Evolutionary conservation across 2,329 filamentous ascomycete genomes (phyloP).

Genomic region (Colletotrichum cordylinicola): DNA sequence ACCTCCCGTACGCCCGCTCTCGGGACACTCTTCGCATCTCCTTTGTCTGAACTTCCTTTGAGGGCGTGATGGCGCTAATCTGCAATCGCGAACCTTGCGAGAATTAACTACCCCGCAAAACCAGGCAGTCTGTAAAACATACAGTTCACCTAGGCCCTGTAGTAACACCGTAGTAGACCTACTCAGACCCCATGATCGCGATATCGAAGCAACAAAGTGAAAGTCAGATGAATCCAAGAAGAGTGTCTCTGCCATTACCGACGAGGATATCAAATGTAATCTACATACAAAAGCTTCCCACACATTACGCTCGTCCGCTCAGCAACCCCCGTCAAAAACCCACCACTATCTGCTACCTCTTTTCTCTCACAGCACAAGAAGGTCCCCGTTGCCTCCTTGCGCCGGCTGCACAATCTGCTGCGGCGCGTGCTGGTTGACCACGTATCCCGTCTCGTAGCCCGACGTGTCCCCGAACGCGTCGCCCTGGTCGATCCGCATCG

Average conservation of each 20-base stretch:
- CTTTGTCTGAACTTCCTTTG: not conserved
- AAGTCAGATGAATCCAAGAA: not conserved
- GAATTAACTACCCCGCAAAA: not conserved
- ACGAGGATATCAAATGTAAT: conserved; percentile 8
- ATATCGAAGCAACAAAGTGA: not conserved
- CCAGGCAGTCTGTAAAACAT: not conserved
- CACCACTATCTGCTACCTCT: not conserved
- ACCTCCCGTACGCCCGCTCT: not conserved
- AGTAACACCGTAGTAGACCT: not conserved
- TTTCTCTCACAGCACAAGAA: conserved; percentile 64
- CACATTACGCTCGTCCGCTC: not conserved
- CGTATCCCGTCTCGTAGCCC: conserved; percentile 61
- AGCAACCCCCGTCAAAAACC: not conserved
- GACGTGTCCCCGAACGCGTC: conserved; percentile 69
- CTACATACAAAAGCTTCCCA: not conserved
- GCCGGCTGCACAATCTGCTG: conserved; percentile 77
- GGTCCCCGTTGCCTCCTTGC: conserved; percentile 72
- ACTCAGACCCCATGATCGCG: not conserved
- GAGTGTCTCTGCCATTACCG: not conserved
- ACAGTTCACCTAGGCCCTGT: too few relatives aligned
- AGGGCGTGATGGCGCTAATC: not conserved
- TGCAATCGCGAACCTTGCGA: not conserved
- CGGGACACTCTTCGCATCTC: not conserved
- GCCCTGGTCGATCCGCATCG: conserved; percentile 70
- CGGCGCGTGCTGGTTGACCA: conserved; percentile 83